A percentile compares a stretch with the other conserved stretches of the same genome.
These are phyloP conservation scores for Colletotrichum truncatum DNA, from an alignment of 2,329 filamentous ascomycete species.

Conservation along the genomic window DNA sequence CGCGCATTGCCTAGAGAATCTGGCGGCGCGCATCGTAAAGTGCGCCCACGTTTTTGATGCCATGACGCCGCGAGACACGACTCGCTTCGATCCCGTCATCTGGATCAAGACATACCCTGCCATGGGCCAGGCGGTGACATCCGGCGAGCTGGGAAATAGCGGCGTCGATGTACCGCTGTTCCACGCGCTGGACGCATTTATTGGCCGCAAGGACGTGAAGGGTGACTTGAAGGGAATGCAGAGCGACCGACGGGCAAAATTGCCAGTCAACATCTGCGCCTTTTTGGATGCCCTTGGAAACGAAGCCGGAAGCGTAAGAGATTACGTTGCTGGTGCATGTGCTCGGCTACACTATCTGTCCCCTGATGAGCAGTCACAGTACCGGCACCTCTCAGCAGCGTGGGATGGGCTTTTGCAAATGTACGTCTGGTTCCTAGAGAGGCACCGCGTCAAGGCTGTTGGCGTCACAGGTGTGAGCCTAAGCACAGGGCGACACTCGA, in stretches of 20 bases:
- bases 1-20: conserved; percentile 11
- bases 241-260: conserved; percentile 12
- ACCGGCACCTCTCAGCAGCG: conserved; percentile 11
- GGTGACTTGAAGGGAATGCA: conserved; percentile 23
- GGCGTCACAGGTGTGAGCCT: conserved; percentile 20
- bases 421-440: conserved; percentile 27
- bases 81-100: conserved; percentile 18
- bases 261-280: conserved; percentile 19
- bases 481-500: conserved; percentile 20
- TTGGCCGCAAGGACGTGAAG: conserved; percentile 12
- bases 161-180: conserved; percentile 22
- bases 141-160: conserved; percentile 24
- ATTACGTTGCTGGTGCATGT: conserved; percentile 8
- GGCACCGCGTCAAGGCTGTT: conserved; percentile 25
- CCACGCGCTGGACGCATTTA: conserved; percentile 21
- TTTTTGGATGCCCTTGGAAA: conserved; percentile 21
- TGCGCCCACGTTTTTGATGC: conserved; percentile 15
- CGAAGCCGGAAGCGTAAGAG: conserved; percentile 1
- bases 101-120: conserved; percentile 29
- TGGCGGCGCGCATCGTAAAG: conserved; percentile 13
- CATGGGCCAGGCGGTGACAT: conserved; percentile 14
- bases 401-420: conserved; percentile 24
- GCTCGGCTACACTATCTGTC: neutral
- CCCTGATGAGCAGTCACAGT: neutral
- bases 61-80: conserved; percentile 24